Conservation (phyloP, 805 yeast species). For the Komagataella pseudopastoris region DNA sequence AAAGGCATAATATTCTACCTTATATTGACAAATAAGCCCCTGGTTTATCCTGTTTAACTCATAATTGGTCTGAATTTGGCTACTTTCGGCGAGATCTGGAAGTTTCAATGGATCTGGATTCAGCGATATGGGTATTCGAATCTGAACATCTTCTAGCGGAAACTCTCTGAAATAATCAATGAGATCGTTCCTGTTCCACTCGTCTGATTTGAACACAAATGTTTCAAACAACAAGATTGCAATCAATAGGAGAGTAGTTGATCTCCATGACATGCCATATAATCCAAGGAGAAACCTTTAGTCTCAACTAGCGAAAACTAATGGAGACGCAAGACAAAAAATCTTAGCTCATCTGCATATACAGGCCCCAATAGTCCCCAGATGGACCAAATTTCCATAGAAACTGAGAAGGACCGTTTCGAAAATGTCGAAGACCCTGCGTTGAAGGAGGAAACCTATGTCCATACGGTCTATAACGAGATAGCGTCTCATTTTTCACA, state of each 20-base stretch:
- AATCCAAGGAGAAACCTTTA: neutral
- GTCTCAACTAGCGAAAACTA: neutral
- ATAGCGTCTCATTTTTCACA: slow-evolving; percentile 90
- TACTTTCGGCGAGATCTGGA: slow-evolving; percentile 22
- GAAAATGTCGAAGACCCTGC: slow-evolving; percentile 26
- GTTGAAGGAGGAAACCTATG: slow-evolving; percentile 59
- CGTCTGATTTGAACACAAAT: neutral
- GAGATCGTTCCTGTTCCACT: neutral
- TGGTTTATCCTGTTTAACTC: slow-evolving; percentile 11
- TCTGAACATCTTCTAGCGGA: slow-evolving; percentile 21
- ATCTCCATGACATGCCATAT: neutral
- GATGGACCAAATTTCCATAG: slow-evolving; percentile 3
- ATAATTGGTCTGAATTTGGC: slow-evolving; percentile 27
- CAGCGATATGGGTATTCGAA: slow-evolving; percentile 24
- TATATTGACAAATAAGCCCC: neutral
- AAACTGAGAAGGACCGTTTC: slow-evolving; percentile 14
- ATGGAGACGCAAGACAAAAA: too few relatives aligned
- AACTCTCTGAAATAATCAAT: slow-evolving; percentile 7
- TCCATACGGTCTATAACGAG: slow-evolving; percentile 86
- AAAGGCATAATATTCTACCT: neutral
- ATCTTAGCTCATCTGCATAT: slow-evolving; percentile 12
- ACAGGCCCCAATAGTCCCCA: slow-evolving; percentile 7
- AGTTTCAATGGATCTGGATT: slow-evolving; percentile 30
- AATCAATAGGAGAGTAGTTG: neutral
- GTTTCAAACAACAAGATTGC: neutral